These are phyloP conservation scores for Vigna radiata DNA, from an alignment of 306 rosid genomes.

Conservation along the genomic window DNA sequence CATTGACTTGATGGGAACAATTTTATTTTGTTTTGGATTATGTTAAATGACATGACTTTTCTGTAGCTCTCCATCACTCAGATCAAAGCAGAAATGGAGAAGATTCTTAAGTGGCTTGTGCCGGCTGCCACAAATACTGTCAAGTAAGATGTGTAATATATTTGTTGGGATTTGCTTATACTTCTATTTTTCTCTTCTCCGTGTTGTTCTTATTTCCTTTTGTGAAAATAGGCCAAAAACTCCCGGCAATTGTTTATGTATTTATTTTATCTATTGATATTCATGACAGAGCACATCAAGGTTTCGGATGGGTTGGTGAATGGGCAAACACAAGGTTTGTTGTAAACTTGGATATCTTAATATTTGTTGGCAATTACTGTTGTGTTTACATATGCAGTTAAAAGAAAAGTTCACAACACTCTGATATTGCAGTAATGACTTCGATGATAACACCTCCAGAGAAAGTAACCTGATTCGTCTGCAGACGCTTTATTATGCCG, in stretches of 20 bases:
- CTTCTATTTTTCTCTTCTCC: too few species aligned
- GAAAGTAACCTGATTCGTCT: slow-evolving; percentile 67
- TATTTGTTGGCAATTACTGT: slow-evolving; percentile 10
- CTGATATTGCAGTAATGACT: slow-evolving; percentile 62
- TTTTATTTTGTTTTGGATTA: slow-evolving; percentile 27
- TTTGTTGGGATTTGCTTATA: slow-evolving; percentile 12
- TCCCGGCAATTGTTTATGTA: slow-evolving; percentile 13
- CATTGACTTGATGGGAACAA: slow-evolving; percentile 15
- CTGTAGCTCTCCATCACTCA: slow-evolving; percentile 66
- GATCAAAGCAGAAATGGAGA: slow-evolving; percentile 79
- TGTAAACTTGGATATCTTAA: slow-evolving; percentile 4
- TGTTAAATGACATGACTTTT: slow-evolving; percentile 40
- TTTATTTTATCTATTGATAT: slow-evolving; percentile 32
- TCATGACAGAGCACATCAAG: slow-evolving; percentile 88
- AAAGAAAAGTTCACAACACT: slow-evolving; percentile 5
- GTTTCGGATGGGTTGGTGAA: slow-evolving; percentile 96
- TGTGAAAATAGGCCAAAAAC: slow-evolving; percentile 6
- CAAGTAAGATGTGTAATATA: slow-evolving; percentile 62
- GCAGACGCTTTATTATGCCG: slow-evolving; percentile 84
- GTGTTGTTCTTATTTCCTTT: slow-evolving; percentile 2
- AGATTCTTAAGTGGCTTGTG: slow-evolving; percentile 79
- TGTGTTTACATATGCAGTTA: not conserved
- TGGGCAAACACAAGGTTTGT: slow-evolving; percentile 93
- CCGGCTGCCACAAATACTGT: slow-evolving; percentile 82
- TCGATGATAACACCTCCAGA: slow-evolving; percentile 52